Evolutionary conservation across 257 asterid genomes (phyloP).

Genomic region (Linaria vulgaris): DNA sequence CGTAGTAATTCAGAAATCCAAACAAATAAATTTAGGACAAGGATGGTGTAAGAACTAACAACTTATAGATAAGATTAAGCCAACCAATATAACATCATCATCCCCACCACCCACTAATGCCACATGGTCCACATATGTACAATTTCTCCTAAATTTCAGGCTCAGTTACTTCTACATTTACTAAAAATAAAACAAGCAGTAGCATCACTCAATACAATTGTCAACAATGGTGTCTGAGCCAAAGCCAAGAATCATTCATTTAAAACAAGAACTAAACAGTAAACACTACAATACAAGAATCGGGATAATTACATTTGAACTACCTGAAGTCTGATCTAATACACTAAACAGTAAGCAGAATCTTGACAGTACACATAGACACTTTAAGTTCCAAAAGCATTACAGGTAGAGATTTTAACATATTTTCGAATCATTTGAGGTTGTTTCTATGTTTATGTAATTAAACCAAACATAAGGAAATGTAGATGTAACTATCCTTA

Average conservation of each 20-base stretch:
- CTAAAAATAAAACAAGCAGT: constrained; percentile 24
- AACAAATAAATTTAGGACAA: constrained; percentile 25
- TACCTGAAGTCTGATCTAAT: no score
- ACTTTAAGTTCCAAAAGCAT: no score
- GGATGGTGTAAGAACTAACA: constrained; percentile 17
- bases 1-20: constrained; percentile 23
- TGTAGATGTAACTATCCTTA: not conserved
- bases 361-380: no score
- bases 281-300: no score
- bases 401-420: no score
- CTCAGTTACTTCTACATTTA: constrained; percentile 25
- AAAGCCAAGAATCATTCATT: constrained; percentile 25
- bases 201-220: constrained; percentile 26
- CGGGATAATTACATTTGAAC: no score
- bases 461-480: no score
- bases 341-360: no score
- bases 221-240: constrained; percentile 33
- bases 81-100: constrained; percentile 28
- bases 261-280: constrained; percentile 6
- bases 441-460: no score
- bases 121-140: constrained; percentile 21
- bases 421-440: no score
- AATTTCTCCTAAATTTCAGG: constrained; percentile 22
- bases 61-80: constrained; percentile 32
- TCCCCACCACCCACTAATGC: constrained; percentile 41